Percentiles rank a stretch among this genome's conserved stretches.
Conservation (phyloP, 2,329 filamentous ascomycete species). For the Teratosphaeria zuluensis region DNA sequence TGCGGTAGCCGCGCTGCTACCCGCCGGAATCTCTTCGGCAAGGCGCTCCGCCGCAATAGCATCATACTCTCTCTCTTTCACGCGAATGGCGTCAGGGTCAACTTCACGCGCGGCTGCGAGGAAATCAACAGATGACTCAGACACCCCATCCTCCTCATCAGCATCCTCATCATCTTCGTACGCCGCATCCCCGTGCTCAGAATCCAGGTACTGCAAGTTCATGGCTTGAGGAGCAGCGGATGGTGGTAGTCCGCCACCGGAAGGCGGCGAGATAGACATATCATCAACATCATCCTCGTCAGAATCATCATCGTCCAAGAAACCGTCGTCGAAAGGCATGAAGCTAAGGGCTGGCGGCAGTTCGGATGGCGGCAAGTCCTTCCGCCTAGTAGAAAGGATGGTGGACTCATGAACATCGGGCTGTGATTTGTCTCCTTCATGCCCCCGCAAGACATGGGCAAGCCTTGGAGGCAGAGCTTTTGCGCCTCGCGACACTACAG, state of each 20-base stretch:
- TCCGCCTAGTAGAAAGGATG: slow-evolving; percentile 55
- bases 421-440: slow-evolving; percentile 3
- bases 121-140: slow-evolving; percentile 34
- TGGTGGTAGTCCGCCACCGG: slow-evolving; percentile 5
- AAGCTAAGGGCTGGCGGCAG: slow-evolving; percentile 36
- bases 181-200: neutral
- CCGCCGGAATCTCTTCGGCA: slow-evolving; percentile 39
- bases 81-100: slow-evolving; percentile 32
- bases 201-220: slow-evolving; percentile 10
- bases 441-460: slow-evolving; percentile 23
- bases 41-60: slow-evolving; percentile 37
- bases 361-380: slow-evolving; percentile 45
- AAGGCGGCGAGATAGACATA: neutral
- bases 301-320: slow-evolving; percentile 27
- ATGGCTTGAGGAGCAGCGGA: slow-evolving; percentile 22
- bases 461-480: slow-evolving; percentile 22
- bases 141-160: slow-evolving; percentile 23
- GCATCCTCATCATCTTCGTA: slow-evolving; percentile 19
- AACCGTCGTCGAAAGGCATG: slow-evolving; percentile 29
- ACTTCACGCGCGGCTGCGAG: slow-evolving; percentile 35
- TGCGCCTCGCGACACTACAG: slow-evolving; percentile 9
- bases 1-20: slow-evolving; percentile 39
- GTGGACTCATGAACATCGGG: slow-evolving; percentile 50
- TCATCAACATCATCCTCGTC: slow-evolving; percentile 24
- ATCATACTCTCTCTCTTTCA: slow-evolving; percentile 38